A percentile compares a stretch with the other conserved stretches of the same genome.
These are phyloP conservation scores for Chlorencoelia australis DNA, from an alignment of 2,329 filamentous ascomycete genomes.

Conservation along the genomic window DNA sequence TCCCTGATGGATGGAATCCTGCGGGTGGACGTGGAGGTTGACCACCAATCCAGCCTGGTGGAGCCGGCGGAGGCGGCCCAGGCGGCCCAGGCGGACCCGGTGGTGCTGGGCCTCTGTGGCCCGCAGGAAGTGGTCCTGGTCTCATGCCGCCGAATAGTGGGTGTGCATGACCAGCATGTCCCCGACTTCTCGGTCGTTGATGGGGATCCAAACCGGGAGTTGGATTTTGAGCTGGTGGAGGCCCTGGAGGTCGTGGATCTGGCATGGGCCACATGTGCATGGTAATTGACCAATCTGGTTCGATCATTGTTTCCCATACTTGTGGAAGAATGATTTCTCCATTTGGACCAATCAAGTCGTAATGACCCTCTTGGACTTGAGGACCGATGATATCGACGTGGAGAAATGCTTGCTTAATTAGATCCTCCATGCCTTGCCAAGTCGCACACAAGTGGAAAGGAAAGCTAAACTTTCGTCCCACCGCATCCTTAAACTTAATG, in stretches of 20 bases:
- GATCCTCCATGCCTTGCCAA: conserved; percentile 81
- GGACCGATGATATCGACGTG: conserved; percentile 68
- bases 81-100: conserved; percentile 2
- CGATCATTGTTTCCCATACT: conserved; percentile 72
- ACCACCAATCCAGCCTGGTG: conserved; percentile 2
- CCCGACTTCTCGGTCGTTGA: conserved; percentile 8
- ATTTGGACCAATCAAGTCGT: conserved; percentile 69
- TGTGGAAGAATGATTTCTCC: conserved; percentile 74
- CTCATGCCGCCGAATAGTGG: conserved; percentile 6
- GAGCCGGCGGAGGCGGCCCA: conserved; percentile 6
- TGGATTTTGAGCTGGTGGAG: conserved; percentile 8
- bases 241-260: conserved; percentile 27
- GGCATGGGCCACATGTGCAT: conserved; percentile 59
- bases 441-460: conserved; percentile 78
- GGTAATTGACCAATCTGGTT: conserved; percentile 64
- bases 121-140: conserved; percentile 8
- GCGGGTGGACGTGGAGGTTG: conserved; percentile 5
- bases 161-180: conserved; percentile 9
- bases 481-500: conserved; percentile 84
- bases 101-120: conserved; percentile 11
- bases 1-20: conserved; percentile 3
- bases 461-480: conserved; percentile 86
- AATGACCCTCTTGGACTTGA: conserved; percentile 68
- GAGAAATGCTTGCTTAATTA: conserved; percentile 75
- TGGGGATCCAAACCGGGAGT: conserved; percentile 4